phyloP scores from a whole-genome alignment of 352 stramenopile genomes.

The Discostella stelligera region DNA sequence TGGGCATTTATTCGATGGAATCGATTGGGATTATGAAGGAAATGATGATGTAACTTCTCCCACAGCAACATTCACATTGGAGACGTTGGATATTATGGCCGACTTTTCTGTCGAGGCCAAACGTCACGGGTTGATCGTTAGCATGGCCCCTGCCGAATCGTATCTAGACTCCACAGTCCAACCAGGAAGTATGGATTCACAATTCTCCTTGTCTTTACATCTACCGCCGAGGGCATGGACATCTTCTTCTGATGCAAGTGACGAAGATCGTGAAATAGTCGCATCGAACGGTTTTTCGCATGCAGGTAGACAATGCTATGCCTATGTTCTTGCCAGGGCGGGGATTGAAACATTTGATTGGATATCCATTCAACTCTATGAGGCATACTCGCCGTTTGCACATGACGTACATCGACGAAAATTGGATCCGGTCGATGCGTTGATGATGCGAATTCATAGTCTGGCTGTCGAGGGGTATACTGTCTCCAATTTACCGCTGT shows the following conservation, averaged over 20 bases:
- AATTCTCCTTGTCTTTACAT: constrained; percentile 60
- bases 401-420: constrained; percentile 50
- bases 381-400: constrained; percentile 69
- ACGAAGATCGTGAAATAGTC: constrained; percentile 41
- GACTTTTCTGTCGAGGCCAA: constrained; percentile 59
- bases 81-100: constrained; percentile 65
- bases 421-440: constrained; percentile 41
- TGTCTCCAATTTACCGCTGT: constrained; percentile 18
- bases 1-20: constrained; percentile 64
- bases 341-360: constrained; percentile 72
- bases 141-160: constrained; percentile 76
- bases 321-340: constrained; percentile 67
- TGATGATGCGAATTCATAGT: constrained; percentile 50
- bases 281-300: constrained; percentile 52
- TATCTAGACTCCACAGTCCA: constrained; percentile 67
- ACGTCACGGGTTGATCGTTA: constrained; percentile 58
- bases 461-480: constrained; percentile 25
- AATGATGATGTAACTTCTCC: constrained; percentile 59
- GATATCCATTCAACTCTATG: constrained; percentile 80
- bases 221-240: constrained; percentile 52
- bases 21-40: constrained; percentile 82
- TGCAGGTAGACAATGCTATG: constrained; percentile 69
- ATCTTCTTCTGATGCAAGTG: constrained; percentile 28
- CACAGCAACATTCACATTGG: constrained; percentile 52
- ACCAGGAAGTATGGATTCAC: constrained; percentile 19